Percentiles rank a stretch among this genome's conserved stretches.
phyloP scores from a whole-genome alignment of 306 rosid genomes.

The Medicago arabica region DNA sequence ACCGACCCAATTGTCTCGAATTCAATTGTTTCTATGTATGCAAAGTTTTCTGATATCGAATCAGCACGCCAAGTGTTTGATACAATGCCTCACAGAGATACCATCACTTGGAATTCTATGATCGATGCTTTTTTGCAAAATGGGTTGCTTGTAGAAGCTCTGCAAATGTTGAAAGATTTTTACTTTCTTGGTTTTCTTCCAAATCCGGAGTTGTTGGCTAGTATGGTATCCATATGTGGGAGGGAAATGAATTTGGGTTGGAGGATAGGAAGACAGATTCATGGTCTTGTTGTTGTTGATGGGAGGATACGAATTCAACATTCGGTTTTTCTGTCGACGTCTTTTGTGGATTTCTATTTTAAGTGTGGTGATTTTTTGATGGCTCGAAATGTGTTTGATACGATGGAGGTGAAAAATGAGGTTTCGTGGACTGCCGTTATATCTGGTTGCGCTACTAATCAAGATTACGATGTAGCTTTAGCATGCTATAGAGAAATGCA shows the following conservation, averaged over 20 bases:
- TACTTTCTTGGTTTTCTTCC: slow-evolving; percentile 49
- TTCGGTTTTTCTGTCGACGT: slow-evolving; percentile 58
- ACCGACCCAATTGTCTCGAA: slow-evolving; percentile 57
- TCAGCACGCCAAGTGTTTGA: slow-evolving; percentile 67
- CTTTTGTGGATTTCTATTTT: slow-evolving; percentile 69
- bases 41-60: slow-evolving; percentile 42
- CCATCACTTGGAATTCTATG: slow-evolving; percentile 67
- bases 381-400: slow-evolving; percentile 59
- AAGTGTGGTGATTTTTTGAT: slow-evolving; percentile 46
- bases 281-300: slow-evolving; percentile 57
- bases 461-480: slow-evolving; percentile 49
- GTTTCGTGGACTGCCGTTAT: slow-evolving; percentile 77
- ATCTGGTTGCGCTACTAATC: slow-evolving; percentile 57
- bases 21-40: slow-evolving; percentile 67
- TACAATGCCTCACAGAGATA: slow-evolving; percentile 58
- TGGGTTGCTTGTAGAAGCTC: slow-evolving; percentile 50
- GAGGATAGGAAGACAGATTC: slow-evolving; percentile 60
- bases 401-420: slow-evolving; percentile 61
- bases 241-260: slow-evolving; percentile 48
- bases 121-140: slow-evolving; percentile 69
- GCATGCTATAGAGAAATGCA: slow-evolving; percentile 61
- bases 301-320: slow-evolving; percentile 46
- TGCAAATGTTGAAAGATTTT: slow-evolving; percentile 49
- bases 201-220: slow-evolving; percentile 64
- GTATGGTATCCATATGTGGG: slow-evolving; percentile 60